Evolutionary conservation across 2,329 filamentous ascomycete species (phyloP), one percentile per base, ranked within the genome.

Genomic region (Epichloe glyceriae): DNA sequence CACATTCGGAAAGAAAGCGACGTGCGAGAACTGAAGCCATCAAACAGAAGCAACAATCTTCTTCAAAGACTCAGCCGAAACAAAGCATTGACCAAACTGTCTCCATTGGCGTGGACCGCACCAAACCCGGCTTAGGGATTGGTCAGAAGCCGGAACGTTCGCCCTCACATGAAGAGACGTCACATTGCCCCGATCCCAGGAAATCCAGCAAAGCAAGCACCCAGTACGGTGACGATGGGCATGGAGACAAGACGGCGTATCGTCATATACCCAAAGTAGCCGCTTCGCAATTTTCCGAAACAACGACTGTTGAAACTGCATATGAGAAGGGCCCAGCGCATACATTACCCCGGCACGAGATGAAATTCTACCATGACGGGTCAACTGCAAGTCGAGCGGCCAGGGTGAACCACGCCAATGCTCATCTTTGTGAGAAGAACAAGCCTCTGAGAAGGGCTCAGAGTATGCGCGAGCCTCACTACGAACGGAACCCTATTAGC

Each of bases 201-300:
- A 52, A 48, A 7, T 45, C 52, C 10, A 49, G 47, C 4, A 47
- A 40, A 44, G 58, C 59, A 45, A 50, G 50, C 38, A 35, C 57
- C 35, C 55, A 54, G 45, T 53, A 30, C 19, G 22, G 17, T 19
- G 41, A 60, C 45, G 55, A 57, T 15, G 49, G 51, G 10, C 43
- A 41, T 20, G 42, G 22, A 15, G 30, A 22, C n/a, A 47, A 46
- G 17, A 22, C 47, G 14, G 44, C 37, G 17, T 74, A 78, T 55
- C 73, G 67, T 37, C 73, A 81, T 56, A 63, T 79, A 2, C 79
- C 79, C 14, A 68, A 70, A 49, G 69, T 75, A 37, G 78, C 78
- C 0, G 77, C 78, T 1, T 60, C 70, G 12, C 76, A 80, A 52
- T 82, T 81, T 57, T 65, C 71, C 10, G 65, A 70, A 42, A 81